phyloP scores from a whole-genome alignment of 228 moss, liverwort and hornwort species.

The Sphagnum magellanicum region DNA sequence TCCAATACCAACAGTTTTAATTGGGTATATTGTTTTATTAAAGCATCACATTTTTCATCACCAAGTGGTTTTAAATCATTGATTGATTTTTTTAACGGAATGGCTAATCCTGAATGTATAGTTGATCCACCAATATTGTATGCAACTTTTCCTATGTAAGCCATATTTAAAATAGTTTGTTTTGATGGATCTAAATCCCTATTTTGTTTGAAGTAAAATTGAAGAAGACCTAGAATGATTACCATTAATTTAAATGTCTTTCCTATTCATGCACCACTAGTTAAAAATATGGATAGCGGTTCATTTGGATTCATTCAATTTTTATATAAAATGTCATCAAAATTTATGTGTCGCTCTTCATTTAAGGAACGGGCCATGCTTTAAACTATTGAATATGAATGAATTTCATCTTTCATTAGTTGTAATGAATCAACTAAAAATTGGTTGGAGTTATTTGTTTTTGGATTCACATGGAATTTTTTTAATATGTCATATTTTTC shows the following conservation, averaged over 20 bases:
- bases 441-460: no score
- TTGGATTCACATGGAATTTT: no score
- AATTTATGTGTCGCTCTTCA: no score
- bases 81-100: not conserved
- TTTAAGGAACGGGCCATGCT: no score
- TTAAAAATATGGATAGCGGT: not conserved
- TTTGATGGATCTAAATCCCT: not conserved
- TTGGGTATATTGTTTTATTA: not conserved
- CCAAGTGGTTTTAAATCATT: not conserved
- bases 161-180: not conserved
- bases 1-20: not conserved
- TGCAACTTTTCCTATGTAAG: not conserved
- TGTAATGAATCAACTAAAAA: no score
- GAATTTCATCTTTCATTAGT: no score
- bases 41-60: not conserved
- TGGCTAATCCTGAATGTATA: not conserved
- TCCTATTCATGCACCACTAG: rapidly evolving
- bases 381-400: no score
- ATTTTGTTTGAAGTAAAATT: not conserved
- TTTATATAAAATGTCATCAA: not conserved
- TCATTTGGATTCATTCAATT: not conserved
- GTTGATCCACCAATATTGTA: not conserved
- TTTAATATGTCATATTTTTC: no score
- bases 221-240: not conserved
- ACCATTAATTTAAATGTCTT: not conserved